Conservation (phyloP, 768 basidiomycete genomes). For the Amanita muscaria region DNA sequence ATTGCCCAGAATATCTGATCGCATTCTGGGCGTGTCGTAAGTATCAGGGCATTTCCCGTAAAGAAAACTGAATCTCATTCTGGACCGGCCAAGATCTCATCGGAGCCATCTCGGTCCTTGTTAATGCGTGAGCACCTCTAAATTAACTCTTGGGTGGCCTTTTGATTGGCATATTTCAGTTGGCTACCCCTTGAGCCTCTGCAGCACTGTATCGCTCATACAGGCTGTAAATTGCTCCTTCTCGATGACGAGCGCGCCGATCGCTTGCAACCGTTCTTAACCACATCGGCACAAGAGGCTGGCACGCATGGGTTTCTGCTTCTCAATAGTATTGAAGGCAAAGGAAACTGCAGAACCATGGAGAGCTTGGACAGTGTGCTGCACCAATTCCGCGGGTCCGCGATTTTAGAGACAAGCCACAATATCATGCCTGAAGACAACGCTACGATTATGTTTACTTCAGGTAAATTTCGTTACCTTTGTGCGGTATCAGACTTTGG, state of each 20-base stretch:
- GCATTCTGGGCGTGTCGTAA: conserved; percentile 42
- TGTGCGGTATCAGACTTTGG: conserved; percentile 4
- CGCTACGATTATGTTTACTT: conserved; percentile 45
- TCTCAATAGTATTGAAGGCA: conserved; percentile 31
- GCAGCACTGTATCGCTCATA: conserved; percentile 36
- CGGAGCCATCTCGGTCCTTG: conserved; percentile 39
- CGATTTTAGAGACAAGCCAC: conserved; percentile 23
- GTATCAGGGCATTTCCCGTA: conserved; percentile 9
- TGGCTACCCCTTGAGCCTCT: conserved; percentile 35
- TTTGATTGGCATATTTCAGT: too few species aligned
- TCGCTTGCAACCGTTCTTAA: conserved; percentile 20
- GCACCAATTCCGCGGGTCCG: conserved; percentile 21
- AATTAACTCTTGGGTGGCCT: too few species aligned
- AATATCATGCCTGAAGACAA: conserved; percentile 36
- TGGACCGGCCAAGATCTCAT: conserved; percentile 26
- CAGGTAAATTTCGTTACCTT: conserved; percentile 25
- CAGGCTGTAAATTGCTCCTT: conserved; percentile 34
- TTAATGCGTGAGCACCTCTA: conserved; percentile 32
- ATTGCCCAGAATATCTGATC: conserved; percentile 37
- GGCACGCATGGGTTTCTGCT: conserved; percentile 33
- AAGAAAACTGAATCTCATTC: not conserved
- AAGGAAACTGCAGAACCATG: conserved; percentile 35
- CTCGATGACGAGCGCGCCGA: conserved; percentile 39
- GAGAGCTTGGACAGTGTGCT: conserved; percentile 28
- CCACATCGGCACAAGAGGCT: conserved; percentile 20